Percentiles rank a stretch among this genome's conserved stretches.
Evolutionary conservation across 2,329 filamentous ascomycete species (phyloP).

Genomic region (Scortechinia acanthostroma): DNA sequence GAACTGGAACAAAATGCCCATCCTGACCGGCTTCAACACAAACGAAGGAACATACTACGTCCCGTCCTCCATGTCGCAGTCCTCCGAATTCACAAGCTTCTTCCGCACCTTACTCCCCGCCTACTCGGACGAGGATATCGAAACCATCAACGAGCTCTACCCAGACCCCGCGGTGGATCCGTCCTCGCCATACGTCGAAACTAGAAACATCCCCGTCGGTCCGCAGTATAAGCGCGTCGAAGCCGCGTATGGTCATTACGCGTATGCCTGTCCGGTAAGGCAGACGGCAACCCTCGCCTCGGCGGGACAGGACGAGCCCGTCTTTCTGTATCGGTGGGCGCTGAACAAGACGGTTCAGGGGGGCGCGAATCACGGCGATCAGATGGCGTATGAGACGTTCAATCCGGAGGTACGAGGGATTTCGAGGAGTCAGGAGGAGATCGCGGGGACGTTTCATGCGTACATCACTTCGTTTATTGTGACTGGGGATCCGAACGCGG

Average conservation of each 20-base stretch:
- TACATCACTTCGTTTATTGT: slow-evolving; percentile 28
- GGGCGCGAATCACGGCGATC: slow-evolving; percentile 37
- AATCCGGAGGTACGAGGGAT: slow-evolving; percentile 20
- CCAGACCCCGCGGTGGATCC: slow-evolving; percentile 22
- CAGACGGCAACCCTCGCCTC: slow-evolving; percentile 31
- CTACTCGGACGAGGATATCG: slow-evolving; percentile 21
- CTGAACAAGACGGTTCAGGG: slow-evolving; percentile 29
- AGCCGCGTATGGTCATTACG: slow-evolving; percentile 37
- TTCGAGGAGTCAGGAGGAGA: slow-evolving; percentile 27
- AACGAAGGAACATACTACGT: slow-evolving; percentile 35
- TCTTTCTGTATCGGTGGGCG: slow-evolving; percentile 47
- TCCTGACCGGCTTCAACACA: slow-evolving; percentile 31
- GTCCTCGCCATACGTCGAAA: slow-evolving; percentile 27
- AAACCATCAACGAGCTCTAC: slow-evolving; percentile 24
- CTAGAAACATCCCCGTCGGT: slow-evolving; percentile 25
- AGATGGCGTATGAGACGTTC: slow-evolving; percentile 35
- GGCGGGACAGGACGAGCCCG: slow-evolving; percentile 18
- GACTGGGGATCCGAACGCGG: slow-evolving; percentile 22
- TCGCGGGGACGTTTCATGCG: slow-evolving; percentile 31
- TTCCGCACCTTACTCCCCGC: slow-evolving; percentile 27
- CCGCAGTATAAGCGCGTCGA: slow-evolving; percentile 41
- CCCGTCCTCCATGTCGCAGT: slow-evolving; percentile 19
- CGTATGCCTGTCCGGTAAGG: slow-evolving; percentile 36
- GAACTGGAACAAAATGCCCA: slow-evolving; percentile 19
- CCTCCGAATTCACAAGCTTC: slow-evolving; percentile 24